Conservation (phyloP, 2,329 filamentous ascomycete genomes). For the Monilinia laxa region DNA sequence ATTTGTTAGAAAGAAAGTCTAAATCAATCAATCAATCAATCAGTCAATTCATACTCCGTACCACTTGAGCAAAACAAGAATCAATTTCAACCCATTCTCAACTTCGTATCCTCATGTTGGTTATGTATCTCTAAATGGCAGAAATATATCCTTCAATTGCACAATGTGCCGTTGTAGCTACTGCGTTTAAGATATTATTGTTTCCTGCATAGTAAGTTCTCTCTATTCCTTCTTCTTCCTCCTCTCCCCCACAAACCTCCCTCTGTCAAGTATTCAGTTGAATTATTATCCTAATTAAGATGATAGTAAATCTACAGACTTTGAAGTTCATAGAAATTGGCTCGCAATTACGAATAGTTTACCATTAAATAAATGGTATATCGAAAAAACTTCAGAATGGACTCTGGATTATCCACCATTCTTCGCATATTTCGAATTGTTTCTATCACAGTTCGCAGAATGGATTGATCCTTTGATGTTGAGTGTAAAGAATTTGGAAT, state of each 20-base stretch:
- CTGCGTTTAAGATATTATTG: conserved; percentile 85
- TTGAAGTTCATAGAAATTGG: conserved; percentile 99
- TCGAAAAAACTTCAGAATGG: conserved; percentile 98
- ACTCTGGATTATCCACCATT: conserved; percentile 98
- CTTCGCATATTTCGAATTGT: conserved; percentile 96
- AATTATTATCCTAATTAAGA: conserved; percentile 29
- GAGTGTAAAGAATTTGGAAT: conserved; percentile 73
- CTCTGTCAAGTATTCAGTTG: too few species aligned
- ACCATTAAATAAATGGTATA: conserved; percentile 88
- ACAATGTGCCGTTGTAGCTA: conserved; percentile 83
- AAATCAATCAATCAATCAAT: background rate
- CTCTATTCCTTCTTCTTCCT: background rate
- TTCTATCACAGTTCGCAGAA: conserved; percentile 76
- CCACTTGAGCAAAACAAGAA: too few species aligned
- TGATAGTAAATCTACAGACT: conserved; percentile 92
- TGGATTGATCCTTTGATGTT: conserved; percentile 81
- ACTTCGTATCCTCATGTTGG: conserved; percentile 11
- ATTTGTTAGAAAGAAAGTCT: background rate
- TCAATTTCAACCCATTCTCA: too few species aligned
- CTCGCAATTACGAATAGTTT: conserved; percentile 91
- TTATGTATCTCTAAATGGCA: conserved; percentile 57
- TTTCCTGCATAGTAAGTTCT: conserved; percentile 89
- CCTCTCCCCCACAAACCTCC: background rate
- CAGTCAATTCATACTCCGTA: too few species aligned
- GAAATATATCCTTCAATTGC: conserved; percentile 82